A percentile compares a stretch with the other conserved stretches of the same genome.
These are phyloP conservation scores for Aspergillus chevalieri DNA, from an alignment of 2,329 filamentous ascomycete genomes.

Conservation along the genomic window DNA sequence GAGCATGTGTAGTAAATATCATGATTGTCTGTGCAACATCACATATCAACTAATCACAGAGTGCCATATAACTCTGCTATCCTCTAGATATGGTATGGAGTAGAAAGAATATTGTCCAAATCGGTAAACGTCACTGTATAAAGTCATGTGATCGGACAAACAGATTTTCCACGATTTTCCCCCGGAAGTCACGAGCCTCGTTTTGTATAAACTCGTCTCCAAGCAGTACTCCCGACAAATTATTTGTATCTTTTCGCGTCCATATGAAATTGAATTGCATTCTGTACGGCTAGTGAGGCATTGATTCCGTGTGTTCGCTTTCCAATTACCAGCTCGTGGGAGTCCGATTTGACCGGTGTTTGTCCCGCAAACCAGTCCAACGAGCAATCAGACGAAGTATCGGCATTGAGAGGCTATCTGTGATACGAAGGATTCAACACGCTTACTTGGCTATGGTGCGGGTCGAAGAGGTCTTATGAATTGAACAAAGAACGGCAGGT, in stretches of 20 bases:
- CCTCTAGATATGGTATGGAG: too few relatives aligned
- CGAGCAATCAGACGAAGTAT: too few relatives aligned
- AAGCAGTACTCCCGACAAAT: neutral
- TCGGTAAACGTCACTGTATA: neutral
- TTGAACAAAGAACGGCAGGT: neutral
- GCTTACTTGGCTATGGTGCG: neutral
- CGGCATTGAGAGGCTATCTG: neutral
- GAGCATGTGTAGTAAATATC: neutral
- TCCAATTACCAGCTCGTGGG: neutral
- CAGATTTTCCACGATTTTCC: neutral
- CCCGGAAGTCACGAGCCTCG: constrained; percentile 1
- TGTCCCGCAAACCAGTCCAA: neutral
- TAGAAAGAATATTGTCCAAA: neutral
- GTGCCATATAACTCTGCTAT: neutral
- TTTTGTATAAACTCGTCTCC: constrained; percentile 2
- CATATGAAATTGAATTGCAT: neutral
- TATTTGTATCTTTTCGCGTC: neutral
- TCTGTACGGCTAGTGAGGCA: neutral
- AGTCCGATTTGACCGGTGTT: neutral
- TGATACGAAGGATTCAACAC: neutral
- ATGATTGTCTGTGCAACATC: neutral
- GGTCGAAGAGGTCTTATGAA: neutral
- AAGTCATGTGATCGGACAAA: neutral
- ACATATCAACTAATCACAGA: neutral
- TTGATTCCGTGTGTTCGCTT: neutral